Percentiles rank a stretch among this genome's conserved stretches.
Conservation (phyloP, 2,329 filamentous ascomycete species). For the Penicillium vulpinum region DNA sequence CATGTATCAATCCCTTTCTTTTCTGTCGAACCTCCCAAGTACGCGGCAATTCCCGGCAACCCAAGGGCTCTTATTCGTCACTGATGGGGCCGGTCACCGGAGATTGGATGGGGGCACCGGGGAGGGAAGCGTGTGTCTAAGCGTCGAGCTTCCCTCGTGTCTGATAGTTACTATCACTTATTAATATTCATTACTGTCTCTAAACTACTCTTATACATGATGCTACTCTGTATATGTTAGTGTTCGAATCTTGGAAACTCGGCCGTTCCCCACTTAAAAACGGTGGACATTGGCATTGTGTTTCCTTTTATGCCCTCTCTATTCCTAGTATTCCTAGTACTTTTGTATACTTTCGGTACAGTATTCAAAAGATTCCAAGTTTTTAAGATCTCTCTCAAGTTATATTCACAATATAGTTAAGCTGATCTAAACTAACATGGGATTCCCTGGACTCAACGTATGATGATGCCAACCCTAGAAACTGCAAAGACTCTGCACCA, state of each 20-base stretch:
- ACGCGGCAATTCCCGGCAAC: conserved; percentile 25
- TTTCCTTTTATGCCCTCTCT: no score
- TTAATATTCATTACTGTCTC: neutral
- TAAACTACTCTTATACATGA: neutral
- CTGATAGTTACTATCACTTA: conserved; percentile 11
- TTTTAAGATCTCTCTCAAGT: neutral
- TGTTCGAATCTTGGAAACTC: neutral
- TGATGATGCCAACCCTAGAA: conserved; percentile 6
- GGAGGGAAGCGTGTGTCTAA: conserved; percentile 6
- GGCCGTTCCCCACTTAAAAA: neutral
- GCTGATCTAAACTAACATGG: neutral
- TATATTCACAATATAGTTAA: neutral
- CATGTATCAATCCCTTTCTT: neutral
- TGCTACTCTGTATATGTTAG: neutral
- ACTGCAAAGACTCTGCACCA: conserved; percentile 14
- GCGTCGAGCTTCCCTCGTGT: conserved; percentile 14
- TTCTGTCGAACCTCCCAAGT: conserved; percentile 2
- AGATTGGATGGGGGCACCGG: conserved; percentile 17
- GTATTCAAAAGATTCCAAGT: neutral
- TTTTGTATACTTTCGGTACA: neutral
- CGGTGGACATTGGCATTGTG: neutral
- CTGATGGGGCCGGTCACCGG: conserved; percentile 21
- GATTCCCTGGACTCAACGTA: conserved; percentile 3
- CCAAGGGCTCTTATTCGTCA: conserved; percentile 12
- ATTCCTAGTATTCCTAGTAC: neutral